These are phyloP conservation scores for Paramecium sonneborni DNA, from an alignment of 73 alveolate genomes.

Conservation along the genomic window DNA sequence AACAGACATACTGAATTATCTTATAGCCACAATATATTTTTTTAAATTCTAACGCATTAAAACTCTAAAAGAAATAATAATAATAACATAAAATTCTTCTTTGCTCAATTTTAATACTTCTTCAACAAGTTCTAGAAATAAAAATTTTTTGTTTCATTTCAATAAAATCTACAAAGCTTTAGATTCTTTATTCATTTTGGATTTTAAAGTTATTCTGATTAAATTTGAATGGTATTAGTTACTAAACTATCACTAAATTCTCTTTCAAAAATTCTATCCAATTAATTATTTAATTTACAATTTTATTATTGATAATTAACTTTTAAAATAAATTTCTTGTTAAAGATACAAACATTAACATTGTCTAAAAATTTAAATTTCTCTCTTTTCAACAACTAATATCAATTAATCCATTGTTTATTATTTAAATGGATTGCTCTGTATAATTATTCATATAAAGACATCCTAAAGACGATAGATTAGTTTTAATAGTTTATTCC, in stretches of 20 bases:
- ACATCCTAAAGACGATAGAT: constrained; percentile 72
- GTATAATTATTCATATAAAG: constrained; percentile 43
- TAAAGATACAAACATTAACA: not conserved
- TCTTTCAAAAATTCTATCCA: constrained; percentile 64
- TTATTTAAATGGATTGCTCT: constrained; percentile 54
- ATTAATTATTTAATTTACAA: constrained; percentile 41
- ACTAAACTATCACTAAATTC: constrained; percentile 27
- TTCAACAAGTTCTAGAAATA: constrained; percentile 8
- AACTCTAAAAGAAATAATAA: not conserved
- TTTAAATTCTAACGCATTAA: not conserved
- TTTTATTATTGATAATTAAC: too few species aligned
- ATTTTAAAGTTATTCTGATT: constrained; percentile 1
- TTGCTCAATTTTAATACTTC: constrained; percentile 39
- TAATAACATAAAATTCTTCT: constrained; percentile 1
- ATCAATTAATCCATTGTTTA: constrained; percentile 53
- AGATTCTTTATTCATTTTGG: constrained; percentile 39
- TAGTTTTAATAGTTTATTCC: constrained; percentile 54
- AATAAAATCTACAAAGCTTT: constrained; percentile 36
- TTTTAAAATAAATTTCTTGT: too few species aligned
- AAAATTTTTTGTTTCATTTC: constrained; percentile 54
- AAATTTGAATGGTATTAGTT: not conserved
- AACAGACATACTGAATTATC: not conserved
- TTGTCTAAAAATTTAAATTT: constrained; percentile 28
- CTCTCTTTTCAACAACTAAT: constrained; percentile 55
- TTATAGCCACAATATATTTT: not conserved